Conservation (phyloP, 768 basidiomycete genomes). For the Mycena amicta region DNA sequence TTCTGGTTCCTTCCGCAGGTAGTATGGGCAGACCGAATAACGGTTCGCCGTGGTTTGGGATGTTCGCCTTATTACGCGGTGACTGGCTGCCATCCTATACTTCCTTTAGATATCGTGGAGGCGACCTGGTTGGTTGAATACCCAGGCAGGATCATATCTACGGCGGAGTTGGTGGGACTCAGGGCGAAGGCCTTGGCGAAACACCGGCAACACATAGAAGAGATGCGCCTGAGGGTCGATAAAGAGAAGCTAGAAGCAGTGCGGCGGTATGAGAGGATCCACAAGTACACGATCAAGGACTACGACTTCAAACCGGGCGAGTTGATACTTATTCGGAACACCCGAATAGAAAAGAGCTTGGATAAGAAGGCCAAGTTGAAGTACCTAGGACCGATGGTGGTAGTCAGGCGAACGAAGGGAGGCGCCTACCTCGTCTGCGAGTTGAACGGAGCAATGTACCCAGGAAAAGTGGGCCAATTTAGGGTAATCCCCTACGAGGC, state of each 20-base stretch:
- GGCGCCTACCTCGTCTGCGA: slow-evolving; percentile 26
- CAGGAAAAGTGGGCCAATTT: background rate
- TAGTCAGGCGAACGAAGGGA: slow-evolving; percentile 29
- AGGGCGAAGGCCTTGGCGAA: slow-evolving; percentile 29
- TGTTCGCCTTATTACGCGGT: slow-evolving; percentile 37
- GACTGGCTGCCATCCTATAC: slow-evolving; percentile 33
- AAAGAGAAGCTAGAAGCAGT: background rate
- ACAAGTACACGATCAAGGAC: slow-evolving; percentile 22
- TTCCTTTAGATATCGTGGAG: slow-evolving; percentile 35
- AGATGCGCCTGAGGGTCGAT: background rate
- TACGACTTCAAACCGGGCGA: slow-evolving; percentile 33
- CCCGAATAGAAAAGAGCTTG: slow-evolving; percentile 30
- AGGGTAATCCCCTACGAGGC: slow-evolving; percentile 22
- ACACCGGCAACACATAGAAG: slow-evolving; percentile 1
- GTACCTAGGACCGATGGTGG: slow-evolving; percentile 38
- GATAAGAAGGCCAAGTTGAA: slow-evolving; percentile 27
- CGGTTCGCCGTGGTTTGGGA: slow-evolving; percentile 28
- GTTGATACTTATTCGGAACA: slow-evolving; percentile 34
- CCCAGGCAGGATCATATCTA: slow-evolving; percentile 21
- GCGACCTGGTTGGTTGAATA: slow-evolving; percentile 33
- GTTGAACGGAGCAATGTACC: slow-evolving; percentile 1
- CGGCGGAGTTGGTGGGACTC: slow-evolving; percentile 26
- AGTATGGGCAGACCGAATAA: slow-evolving; percentile 42
- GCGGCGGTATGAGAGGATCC: background rate
- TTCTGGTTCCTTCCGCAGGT: slow-evolving; percentile 22